Base-by-base conservation (phyloP, 371 early-diverging fungal species). In the Capniomyces stellatus region DNA sequence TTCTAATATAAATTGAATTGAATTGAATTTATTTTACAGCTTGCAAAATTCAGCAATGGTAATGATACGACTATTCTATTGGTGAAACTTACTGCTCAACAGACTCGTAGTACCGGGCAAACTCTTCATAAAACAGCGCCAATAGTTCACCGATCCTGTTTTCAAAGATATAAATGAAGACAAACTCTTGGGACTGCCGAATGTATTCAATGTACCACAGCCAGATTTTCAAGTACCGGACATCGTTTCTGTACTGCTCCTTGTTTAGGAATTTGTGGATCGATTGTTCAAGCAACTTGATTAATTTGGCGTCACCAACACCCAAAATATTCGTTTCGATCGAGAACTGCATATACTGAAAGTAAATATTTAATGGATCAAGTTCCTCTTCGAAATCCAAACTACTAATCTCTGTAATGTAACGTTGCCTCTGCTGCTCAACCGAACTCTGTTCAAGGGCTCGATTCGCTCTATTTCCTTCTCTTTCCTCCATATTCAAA, bases 351-450 rank as follows among this genome's bases (percentile, higher is more conserved):
- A 87, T 65, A 57, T 88, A 83, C n/a, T 75, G 68, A 28, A 74
- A 54, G 63, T 80, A 80, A 1, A 79, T 73, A 13, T 80, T 81
- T 22, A 92, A 61, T 1, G 91, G 88, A 64, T 93, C 89, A 49
- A 83, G 78, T 23, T 74, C 72, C 15, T 73, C 71, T 19, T 76
- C 73, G 2, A 76, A 46, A 6, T 59, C 61, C n/a, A 62, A 50
- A 0, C 52, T 54, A 0, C 69, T 65, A 2, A 83, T 61, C 43
- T 74, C 71, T 0, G 56, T 63, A 39, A 70, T 61, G 46, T 78
- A 82, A 27, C 60, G 55, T 0, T 56, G 15, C 18, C 29, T 23
- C 23, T 46, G 27, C 29, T 51, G 3, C 29, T 51, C 28, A 23
- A 51, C 29, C 46, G 24, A 44, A 40, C 19, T n/a, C 19, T 40